phyloP scores from a whole-genome alignment of 768 basidiomycete genomes.

The Trametes elegans region DNA sequence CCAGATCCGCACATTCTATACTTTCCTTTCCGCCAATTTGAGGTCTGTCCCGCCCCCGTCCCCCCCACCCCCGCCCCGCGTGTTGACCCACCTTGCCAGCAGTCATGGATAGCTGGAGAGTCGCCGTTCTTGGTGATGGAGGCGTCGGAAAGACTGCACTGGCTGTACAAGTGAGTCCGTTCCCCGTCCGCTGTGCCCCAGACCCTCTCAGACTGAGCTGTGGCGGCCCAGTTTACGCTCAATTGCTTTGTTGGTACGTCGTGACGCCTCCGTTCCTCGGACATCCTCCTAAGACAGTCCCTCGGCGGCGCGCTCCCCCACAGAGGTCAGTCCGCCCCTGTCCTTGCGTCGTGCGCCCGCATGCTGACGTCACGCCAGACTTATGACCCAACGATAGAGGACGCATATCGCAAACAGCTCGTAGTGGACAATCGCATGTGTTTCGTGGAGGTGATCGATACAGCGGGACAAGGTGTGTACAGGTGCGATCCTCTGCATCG shows the following conservation, averaged over 20 bases:
- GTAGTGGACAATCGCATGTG: slow-evolving; percentile 95
- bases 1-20: slow-evolving; percentile 25
- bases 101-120: slow-evolving; percentile 93
- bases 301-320: slow-evolving; percentile 9
- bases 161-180: slow-evolving; percentile 82
- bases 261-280: slow-evolving; percentile 11
- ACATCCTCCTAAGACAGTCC: not conserved
- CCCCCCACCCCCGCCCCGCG: not conserved
- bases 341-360: slow-evolving; percentile 1
- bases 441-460: slow-evolving; percentile 95
- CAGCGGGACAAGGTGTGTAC: slow-evolving; percentile 88
- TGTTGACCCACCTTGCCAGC: slow-evolving; percentile 8
- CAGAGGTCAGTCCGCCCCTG: slow-evolving; percentile 16
- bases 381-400: slow-evolving; percentile 98
- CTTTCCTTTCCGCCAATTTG: slow-evolving; percentile 22
- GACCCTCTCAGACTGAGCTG: slow-evolving; percentile 2
- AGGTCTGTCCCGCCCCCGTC: slow-evolving; percentile 17
- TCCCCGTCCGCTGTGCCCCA: not conserved
- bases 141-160: slow-evolving; percentile 97
- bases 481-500: not conserved
- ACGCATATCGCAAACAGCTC: slow-evolving; percentile 93
- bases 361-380: slow-evolving; percentile 48
- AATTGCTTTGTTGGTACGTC: slow-evolving; percentile 88
- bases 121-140: slow-evolving; percentile 94
- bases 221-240: slow-evolving; percentile 72